phyloP scores from a whole-genome alignment of 768 basidiomycete species.

The Suillus paluster region DNA sequence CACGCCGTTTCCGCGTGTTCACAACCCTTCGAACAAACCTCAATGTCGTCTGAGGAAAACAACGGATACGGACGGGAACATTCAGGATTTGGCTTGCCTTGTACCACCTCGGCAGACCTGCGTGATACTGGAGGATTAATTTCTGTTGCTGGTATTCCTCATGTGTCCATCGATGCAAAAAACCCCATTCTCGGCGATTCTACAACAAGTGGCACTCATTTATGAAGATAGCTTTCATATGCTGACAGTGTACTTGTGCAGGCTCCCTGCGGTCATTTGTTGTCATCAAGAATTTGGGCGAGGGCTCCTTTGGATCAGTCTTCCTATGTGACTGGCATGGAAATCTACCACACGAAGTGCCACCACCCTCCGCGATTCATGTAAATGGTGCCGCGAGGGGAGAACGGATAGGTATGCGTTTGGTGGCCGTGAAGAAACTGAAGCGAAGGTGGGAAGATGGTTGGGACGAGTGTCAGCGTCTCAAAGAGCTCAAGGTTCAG shows the following conservation, averaged over 20 bases:
- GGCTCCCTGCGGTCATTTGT: slow-evolving; percentile 89
- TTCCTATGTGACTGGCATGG: slow-evolving; percentile 99
- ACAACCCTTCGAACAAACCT: not conserved
- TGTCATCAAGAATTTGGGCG: slow-evolving; percentile 93
- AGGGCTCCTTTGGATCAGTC: slow-evolving; percentile 98
- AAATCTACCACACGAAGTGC: slow-evolving; percentile 82
- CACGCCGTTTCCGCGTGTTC: not conserved
- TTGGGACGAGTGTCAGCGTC: slow-evolving; percentile 93
- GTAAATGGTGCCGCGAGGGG: slow-evolving; percentile 88
- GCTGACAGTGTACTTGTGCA: slow-evolving; percentile 37
- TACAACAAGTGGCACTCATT: slow-evolving; percentile 61
- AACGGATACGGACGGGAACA: not conserved
- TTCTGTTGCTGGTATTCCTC: slow-evolving; percentile 72
- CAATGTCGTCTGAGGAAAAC: not conserved
- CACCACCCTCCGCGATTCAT: slow-evolving; percentile 91
- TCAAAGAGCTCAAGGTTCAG: slow-evolving; percentile 91
- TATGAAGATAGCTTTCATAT: slow-evolving; percentile 11
- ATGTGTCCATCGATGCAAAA: slow-evolving; percentile 71
- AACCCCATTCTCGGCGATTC: slow-evolving; percentile 74
- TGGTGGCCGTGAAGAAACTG: slow-evolving; percentile 98
- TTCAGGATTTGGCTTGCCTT: not conserved
- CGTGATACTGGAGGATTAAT: slow-evolving; percentile 23
- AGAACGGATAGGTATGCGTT: slow-evolving; percentile 90
- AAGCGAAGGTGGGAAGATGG: slow-evolving; percentile 97
- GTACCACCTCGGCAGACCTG: not conserved